Base-by-base conservation (phyloP, 1,284 basidiomycete genomes). In the Cutaneotrichosporon dermatis region DNA sequence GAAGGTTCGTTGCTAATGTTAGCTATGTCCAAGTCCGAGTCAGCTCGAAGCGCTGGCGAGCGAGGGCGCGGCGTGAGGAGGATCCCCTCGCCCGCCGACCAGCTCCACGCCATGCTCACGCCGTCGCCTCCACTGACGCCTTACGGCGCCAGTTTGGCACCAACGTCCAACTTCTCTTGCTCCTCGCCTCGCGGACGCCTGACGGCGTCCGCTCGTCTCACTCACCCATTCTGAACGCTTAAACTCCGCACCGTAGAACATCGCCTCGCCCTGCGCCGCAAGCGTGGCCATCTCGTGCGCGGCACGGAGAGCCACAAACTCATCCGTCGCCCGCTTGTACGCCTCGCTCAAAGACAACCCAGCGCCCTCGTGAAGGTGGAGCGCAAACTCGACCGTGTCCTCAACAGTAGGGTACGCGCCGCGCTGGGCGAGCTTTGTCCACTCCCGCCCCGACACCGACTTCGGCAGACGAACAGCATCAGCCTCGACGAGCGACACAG, bases 241-340 rank as follows among this genome's bases (percentile, higher is more conserved):
- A 61, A 73, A 74, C 50, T 58, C 56, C 11, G 86, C 86, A 51
- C 93, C 92, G 69, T 88, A 84, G 35, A 83, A 78, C 63, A 88
- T 83, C 10, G 93, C 93, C 78, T 98, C 92, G 66, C 87, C 80
- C 15, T 83, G 82, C 11, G 94, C 92, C 55, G 90, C 85, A 4
- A 83, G 81, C 35, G 84, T 85, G 3, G 90, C 84, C 58, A 91
- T 84, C 70, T 93, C 86, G 67, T 90, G 88, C 74, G 92, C 87
- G 33, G 90, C 87, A 55, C 92, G 87, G 40, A 98, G 82, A 16
- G 89, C 81, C 54, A 89, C 86, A 80, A 92, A 98, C 76, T 96
- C 90, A 11, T 84, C 82, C n/a, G 92, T 83, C 25, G 90, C 87
- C 16, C 81, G 79, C 4, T 82, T 80, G 76, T 99, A 99, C 4